Percentiles rank a stretch among this genome's conserved stretches.
These are phyloP conservation scores for Omphalotus guepiniiformis DNA, from an alignment of 768 basidiomycete species.

Conservation along the genomic window DNA sequence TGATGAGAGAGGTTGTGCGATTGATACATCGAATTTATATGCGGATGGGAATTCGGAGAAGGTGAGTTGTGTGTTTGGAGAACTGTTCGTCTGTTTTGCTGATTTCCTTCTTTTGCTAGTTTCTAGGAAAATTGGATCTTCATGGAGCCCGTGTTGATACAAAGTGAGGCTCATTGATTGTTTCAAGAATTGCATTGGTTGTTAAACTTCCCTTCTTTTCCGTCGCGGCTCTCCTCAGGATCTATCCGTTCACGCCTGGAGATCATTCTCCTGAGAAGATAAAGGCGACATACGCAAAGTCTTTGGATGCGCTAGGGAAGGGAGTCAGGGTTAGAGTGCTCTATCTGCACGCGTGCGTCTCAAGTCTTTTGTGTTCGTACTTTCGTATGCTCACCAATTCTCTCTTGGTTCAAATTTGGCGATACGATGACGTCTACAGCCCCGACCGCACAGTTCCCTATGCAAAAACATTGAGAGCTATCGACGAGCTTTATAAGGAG, in stretches of 20 bases:
- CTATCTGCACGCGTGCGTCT: constrained; percentile 47
- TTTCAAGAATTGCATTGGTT: neutral
- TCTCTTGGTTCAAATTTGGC: no score
- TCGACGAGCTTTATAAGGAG: constrained; percentile 31
- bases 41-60: constrained; percentile 42
- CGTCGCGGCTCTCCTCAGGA: constrained; percentile 22
- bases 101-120: constrained; percentile 18
- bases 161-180: constrained; percentile 26
- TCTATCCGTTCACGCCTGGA: constrained; percentile 38
- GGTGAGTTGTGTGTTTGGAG: constrained; percentile 19
- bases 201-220: no score
- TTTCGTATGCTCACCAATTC: no score
- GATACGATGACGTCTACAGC: no score
- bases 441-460: constrained; percentile 42
- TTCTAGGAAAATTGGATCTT: constrained; percentile 34
- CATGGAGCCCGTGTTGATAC: constrained; percentile 37
- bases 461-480: constrained; percentile 34
- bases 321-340: constrained; percentile 39
- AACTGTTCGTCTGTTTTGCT: neutral
- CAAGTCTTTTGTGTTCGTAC: no score
- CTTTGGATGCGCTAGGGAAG: constrained; percentile 31
- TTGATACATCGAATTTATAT: constrained; percentile 45
- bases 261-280: constrained; percentile 35
- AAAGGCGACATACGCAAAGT: constrained; percentile 33
- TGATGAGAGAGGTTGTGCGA: constrained; percentile 33